Evolutionary conservation across 257 asterid species (phyloP), one percentile per base, ranked within the genome.

Genomic region (Lavandula angustifolia): DNA sequence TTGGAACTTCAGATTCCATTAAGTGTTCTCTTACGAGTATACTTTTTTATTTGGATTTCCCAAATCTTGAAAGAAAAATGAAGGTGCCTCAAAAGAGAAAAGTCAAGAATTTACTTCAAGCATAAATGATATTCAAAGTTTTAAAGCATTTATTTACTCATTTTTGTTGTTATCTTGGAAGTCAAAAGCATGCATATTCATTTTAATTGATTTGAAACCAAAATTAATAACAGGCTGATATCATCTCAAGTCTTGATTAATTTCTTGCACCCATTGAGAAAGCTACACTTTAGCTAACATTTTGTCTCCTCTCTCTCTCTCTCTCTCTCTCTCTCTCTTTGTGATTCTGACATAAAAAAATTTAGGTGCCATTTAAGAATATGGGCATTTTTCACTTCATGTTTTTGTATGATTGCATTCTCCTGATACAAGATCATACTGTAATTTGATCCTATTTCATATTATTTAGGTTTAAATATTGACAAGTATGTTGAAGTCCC

Each of bases 271-370:
- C 37, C 35, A 31, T 12, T 17, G 9, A 27, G 58, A 52, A 10
- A 52, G 58, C 58, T 52, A 52, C 58, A 29, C 38, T 4, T 27
- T 11, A 52, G 17, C 58, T 27, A 52, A 52, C 38, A 3, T 27
- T 52, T 11, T 52, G 17, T 27, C 7, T 27, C 37, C 3, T 4
- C 10, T 7, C 7, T 7, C 38, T 34, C 38, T 34, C 38, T 34
- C 38, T 34, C 38, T 34, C 38, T 34, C 3, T 4, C 10, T 7
- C 7, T 7, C 38, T 34, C 38, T 34, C 38, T 34, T 7, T 34
- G 7, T 3, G 7, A 4, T 7, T 34, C 38, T 34, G 27, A 22
- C 27, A 0, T 22, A 22, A 22, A 22, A 22, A 22, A 22, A 22
- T 22, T 22, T 22, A 22, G 27, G 27, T 22, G 27, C 27, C 27